phyloP scores from a whole-genome alignment of 2,329 filamentous ascomycete species.

The Hypoxylon sp. region DNA sequence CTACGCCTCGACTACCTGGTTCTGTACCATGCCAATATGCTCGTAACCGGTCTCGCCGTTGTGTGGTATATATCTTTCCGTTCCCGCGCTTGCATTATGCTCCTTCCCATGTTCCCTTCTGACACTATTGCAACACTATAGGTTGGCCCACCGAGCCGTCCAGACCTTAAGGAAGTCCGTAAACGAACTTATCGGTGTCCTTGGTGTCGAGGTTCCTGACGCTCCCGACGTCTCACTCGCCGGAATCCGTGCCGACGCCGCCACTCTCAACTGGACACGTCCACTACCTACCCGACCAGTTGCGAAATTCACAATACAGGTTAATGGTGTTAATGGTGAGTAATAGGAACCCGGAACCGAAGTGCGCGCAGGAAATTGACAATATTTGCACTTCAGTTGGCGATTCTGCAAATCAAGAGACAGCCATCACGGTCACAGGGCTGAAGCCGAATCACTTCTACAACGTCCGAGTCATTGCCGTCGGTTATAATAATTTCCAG shows the following conservation, averaged over 20 bases:
- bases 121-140: conserved; percentile 55
- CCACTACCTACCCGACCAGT: conserved; percentile 77
- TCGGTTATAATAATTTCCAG: conserved; percentile 93
- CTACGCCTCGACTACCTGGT: conserved; percentile 64
- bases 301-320: conserved; percentile 89
- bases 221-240: conserved; percentile 91
- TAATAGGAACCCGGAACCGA: conserved; percentile 27
- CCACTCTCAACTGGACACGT: conserved; percentile 91
- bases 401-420: conserved; percentile 84
- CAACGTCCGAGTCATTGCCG: conserved; percentile 91
- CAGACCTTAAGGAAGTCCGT: conserved; percentile 93
- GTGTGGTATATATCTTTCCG: conserved; percentile 63
- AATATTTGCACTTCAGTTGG: conserved; percentile 72
- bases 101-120: conserved; percentile 28
- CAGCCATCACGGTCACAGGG: conserved; percentile 91
- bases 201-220: conserved; percentile 94
- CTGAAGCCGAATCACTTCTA: conserved; percentile 91
- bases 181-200: conserved; percentile 88
- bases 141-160: conserved; percentile 88
- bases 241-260: conserved; percentile 87
- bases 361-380: conserved; percentile 35
- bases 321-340: conserved; percentile 92
- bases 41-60: conserved; percentile 67
- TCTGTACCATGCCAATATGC: conserved; percentile 68
- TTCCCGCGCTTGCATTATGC: neutral